These are phyloP conservation scores for Hirsutella rhossiliensis DNA, from an alignment of 2,329 filamentous ascomycete genomes.

Conservation along the genomic window DNA sequence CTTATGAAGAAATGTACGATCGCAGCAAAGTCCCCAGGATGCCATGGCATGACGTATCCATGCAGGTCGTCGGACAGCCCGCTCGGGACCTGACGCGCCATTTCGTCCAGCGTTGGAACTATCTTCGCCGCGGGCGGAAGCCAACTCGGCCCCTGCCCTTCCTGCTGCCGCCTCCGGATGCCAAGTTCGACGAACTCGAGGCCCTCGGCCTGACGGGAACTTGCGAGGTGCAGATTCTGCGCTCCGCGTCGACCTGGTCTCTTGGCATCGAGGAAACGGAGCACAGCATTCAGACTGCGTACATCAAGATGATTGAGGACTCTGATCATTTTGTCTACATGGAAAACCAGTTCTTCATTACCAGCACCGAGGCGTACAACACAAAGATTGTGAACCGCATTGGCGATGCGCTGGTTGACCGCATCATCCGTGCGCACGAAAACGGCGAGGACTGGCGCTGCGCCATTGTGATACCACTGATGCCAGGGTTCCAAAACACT, in stretches of 20 bases:
- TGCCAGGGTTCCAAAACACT: conserved; percentile 98
- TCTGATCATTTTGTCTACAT: conserved; percentile 98
- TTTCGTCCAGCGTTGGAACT: conserved; percentile 98
- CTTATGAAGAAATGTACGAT: conserved; percentile 98
- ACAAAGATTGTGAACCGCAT: conserved; percentile 87
- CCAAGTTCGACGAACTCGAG: conserved; percentile 74
- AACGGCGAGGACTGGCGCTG: conserved; percentile 86
- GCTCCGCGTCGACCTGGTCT: conserved; percentile 86
- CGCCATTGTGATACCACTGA: conserved; percentile 80
- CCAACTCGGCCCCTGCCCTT: conserved; percentile 90
- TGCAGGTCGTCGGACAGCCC: conserved; percentile 95
- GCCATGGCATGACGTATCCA: conserved; percentile 97
- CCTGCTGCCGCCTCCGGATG: conserved; percentile 85
- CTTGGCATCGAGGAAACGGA: conserved; percentile 80
- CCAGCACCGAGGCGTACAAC: conserved; percentile 77
- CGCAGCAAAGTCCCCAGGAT: conserved; percentile 78
- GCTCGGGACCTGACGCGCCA: conserved; percentile 88
- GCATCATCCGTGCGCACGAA: conserved; percentile 72
- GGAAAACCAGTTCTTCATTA: conserved; percentile 98
- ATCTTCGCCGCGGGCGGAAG: conserved; percentile 82
- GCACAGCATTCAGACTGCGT: conserved; percentile 91
- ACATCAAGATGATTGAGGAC: conserved; percentile 86
- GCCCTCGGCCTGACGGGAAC: conserved; percentile 81
- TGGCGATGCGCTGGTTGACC: conserved; percentile 85
- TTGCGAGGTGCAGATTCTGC: conserved; percentile 90